Evolutionary conservation across 345 rosid genomes (phyloP).

Genomic region (Bruguiera gymnorhiza): DNA sequence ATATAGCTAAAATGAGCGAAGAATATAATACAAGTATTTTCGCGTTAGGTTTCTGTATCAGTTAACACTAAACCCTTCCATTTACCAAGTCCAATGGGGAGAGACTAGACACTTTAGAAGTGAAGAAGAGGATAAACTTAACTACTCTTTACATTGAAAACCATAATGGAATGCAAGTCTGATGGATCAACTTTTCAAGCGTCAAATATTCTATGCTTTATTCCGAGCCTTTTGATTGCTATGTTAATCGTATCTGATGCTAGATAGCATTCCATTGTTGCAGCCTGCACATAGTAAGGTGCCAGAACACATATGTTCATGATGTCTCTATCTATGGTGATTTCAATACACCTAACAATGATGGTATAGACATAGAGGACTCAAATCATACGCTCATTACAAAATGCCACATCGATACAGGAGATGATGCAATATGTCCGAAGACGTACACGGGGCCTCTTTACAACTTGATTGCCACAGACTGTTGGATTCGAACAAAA

Average conservation of each 20-base stretch:
- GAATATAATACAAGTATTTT: too few species aligned
- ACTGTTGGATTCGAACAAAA: constrained; percentile 87
- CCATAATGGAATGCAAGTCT: too few species aligned
- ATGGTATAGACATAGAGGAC: constrained; percentile 88
- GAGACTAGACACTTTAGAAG: too few species aligned
- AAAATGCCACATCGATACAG: constrained; percentile 71
- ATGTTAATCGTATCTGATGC: background rate
- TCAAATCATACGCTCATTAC: constrained; percentile 72
- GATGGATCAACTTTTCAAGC: too few species aligned
- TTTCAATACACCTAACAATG: constrained; percentile 85
- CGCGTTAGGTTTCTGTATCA: too few species aligned
- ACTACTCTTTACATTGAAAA: too few species aligned
- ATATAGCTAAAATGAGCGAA: too few species aligned
- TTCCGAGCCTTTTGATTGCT: too few species aligned
- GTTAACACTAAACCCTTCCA: too few species aligned
- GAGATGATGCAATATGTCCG: constrained; percentile 92
- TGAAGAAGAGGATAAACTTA: too few species aligned
- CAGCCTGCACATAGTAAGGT: constrained; percentile 82
- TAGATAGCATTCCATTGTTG: constrained; percentile 18
- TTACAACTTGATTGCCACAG: constrained; percentile 68
- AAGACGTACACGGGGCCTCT: constrained; percentile 72
- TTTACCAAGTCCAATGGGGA: too few species aligned
- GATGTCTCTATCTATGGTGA: constrained; percentile 80
- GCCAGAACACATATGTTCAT: constrained; percentile 55
- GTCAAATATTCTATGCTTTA: too few species aligned